Evolutionary conservation across 129 eudicot species (phyloP).

Genomic region (Lonicera japonica): DNA sequence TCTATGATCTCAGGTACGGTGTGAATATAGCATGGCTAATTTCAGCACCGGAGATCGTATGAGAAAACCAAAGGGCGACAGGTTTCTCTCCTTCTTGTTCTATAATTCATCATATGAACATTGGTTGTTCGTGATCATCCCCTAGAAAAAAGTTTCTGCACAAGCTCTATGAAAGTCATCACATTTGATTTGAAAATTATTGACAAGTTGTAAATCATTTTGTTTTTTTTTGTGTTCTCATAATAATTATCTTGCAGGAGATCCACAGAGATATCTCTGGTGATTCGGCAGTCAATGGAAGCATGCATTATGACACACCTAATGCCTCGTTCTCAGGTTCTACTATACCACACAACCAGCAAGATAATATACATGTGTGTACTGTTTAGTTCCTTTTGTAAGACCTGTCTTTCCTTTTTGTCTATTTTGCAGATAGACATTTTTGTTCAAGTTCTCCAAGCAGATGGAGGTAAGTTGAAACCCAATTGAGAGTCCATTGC

Average conservation of each 20-base stretch:
- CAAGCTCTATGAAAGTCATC: no score
- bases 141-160: no score
- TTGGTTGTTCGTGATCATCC: no score
- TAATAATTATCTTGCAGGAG: conserved; percentile 20
- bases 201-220: no score
- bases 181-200: no score
- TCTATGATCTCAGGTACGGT: conserved; percentile 48
- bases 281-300: conserved; percentile 97
- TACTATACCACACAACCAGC: no score
- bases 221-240: no score
- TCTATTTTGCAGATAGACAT: conserved; percentile 79
- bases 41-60: conserved; percentile 95
- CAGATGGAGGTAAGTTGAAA: conserved; percentile 99
- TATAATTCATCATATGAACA: no score
- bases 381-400: background rate
- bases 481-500: no score
- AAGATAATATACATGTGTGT: background rate
- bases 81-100: conserved; percentile 22
- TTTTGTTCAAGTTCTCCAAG: conserved; percentile 93
- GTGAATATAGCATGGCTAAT: conserved; percentile 96
- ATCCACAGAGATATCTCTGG: conserved; percentile 86
- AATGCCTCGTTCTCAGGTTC: conserved; percentile 40
- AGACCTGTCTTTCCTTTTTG: background rate
- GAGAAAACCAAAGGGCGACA: conserved; percentile 95
- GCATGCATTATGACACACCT: conserved; percentile 64